These are phyloP conservation scores for Pestalotiopsis sp. DNA, from an alignment of 2,329 filamentous ascomycete species.

Conservation along the genomic window DNA sequence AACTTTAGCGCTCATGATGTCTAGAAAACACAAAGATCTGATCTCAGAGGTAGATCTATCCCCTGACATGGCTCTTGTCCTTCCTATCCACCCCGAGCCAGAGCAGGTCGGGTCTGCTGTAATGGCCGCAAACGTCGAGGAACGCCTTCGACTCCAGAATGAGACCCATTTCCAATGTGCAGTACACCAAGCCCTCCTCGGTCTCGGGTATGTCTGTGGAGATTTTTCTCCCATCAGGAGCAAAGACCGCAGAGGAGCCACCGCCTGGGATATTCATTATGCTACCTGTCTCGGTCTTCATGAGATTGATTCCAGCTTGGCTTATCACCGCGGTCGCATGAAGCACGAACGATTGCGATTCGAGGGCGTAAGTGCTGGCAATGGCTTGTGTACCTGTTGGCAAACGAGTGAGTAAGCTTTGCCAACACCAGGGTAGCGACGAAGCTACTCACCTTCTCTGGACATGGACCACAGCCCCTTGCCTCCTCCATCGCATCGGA, in stretches of 20 bases:
- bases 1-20: too few species aligned
- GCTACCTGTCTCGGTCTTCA: constrained; percentile 40
- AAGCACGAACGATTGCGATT: constrained; percentile 54
- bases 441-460: constrained; percentile 28
- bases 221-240: constrained; percentile 48
- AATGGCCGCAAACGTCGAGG: constrained; percentile 47
- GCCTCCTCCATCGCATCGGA: constrained; percentile 13
- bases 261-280: constrained; percentile 41
- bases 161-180: constrained; percentile 43
- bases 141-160: constrained; percentile 41
- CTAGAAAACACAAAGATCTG: too few species aligned
- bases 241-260: constrained; percentile 33
- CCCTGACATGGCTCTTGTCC: background rate
- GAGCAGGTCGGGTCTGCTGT: constrained; percentile 49
- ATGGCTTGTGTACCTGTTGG: constrained; percentile 31
- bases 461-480: constrained; percentile 29
- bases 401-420: background rate
- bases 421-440: background rate
- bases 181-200: constrained; percentile 40
- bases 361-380: constrained; percentile 56
- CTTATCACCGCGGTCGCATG: constrained; percentile 49
- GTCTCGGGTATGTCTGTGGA: constrained; percentile 31
- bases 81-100: constrained; percentile 40
- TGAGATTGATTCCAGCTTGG: constrained; percentile 39
- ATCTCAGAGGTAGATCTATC: background rate